These are phyloP conservation scores for Penicillium odoratum DNA, from an alignment of 495 filamentous ascomycete genomes.

Conservation along the genomic window DNA sequence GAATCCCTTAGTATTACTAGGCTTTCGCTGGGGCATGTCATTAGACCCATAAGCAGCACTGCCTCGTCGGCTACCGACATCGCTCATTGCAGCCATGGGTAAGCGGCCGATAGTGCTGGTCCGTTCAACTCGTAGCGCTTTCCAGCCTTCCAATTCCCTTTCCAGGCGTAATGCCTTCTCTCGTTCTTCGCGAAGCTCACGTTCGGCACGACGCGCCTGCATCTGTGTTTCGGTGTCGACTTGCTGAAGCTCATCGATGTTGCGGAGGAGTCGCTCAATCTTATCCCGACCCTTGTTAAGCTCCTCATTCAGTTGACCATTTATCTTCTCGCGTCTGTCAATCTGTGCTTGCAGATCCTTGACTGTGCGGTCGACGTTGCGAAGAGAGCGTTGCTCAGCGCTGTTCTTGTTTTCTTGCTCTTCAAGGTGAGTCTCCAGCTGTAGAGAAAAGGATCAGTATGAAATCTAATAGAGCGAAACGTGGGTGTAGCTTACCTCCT, in stretches of 20 bases:
- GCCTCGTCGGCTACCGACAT: slow-evolving; percentile 41
- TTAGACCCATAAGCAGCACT: slow-evolving; percentile 39
- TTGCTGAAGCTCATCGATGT: slow-evolving; percentile 91
- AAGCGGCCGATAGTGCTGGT: slow-evolving; percentile 37
- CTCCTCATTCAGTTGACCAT: slow-evolving; percentile 76
- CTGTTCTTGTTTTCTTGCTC: slow-evolving; percentile 73
- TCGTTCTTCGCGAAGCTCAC: slow-evolving; percentile 85
- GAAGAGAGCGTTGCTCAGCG: slow-evolving; percentile 79
- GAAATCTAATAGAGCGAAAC: not conserved
- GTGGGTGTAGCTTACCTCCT: slow-evolving; percentile 70
- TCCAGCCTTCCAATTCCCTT: slow-evolving; percentile 86
- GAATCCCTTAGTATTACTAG: slow-evolving; percentile 53
- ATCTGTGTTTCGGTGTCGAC: slow-evolving; percentile 80
- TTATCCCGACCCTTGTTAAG: slow-evolving; percentile 82
- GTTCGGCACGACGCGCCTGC: slow-evolving; percentile 76
- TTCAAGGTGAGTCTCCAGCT: slow-evolving; percentile 94
- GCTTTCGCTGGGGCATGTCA: slow-evolving; percentile 44
- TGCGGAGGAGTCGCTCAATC: slow-evolving; percentile 79
- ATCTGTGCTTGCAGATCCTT: slow-evolving; percentile 92
- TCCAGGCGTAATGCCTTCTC: slow-evolving; percentile 83
- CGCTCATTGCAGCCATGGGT: slow-evolving; percentile 37
- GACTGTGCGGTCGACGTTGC: slow-evolving; percentile 92
- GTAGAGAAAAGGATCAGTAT: slow-evolving; percentile 15
- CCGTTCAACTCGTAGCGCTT: slow-evolving; percentile 67
- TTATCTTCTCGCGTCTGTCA: slow-evolving; percentile 85